phyloP scores from a whole-genome alignment of 2,329 filamentous ascomycete species.

The Pyrenophora graminea region DNA sequence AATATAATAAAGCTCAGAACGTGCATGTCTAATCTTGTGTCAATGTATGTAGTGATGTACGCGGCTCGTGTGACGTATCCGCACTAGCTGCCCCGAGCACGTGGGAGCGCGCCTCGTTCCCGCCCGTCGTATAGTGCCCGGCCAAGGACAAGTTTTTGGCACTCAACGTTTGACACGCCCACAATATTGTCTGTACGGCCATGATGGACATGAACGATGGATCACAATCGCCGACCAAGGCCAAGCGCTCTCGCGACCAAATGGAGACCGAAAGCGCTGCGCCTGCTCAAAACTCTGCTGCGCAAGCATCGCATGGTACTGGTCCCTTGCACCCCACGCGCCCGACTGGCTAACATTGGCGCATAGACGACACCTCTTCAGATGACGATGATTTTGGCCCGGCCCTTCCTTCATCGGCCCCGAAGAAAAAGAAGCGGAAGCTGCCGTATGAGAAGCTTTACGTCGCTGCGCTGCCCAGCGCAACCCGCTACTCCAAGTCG shows the following conservation, averaged over 20 bases:
- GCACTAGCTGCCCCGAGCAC: constrained; percentile 4
- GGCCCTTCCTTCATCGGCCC: constrained; percentile 77
- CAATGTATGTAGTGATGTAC: too few relatives aligned
- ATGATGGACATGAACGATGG: constrained; percentile 7
- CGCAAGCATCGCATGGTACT: constrained; percentile 20
- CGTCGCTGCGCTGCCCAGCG: constrained; percentile 83
- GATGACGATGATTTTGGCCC: constrained; percentile 89
- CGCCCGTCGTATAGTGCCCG: too few relatives aligned
- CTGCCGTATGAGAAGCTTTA: constrained; percentile 96
- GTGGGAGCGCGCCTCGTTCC: constrained; percentile 20
- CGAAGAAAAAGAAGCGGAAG: constrained; percentile 87
- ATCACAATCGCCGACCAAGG: constrained; percentile 31
- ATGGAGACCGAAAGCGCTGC: constrained; percentile 27
- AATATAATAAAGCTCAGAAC: too few relatives aligned
- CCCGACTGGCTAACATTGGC: constrained; percentile 2
- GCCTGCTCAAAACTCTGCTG: constrained; percentile 10
- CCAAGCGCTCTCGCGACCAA: constrained; percentile 32
- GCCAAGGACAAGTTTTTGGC: not conserved
- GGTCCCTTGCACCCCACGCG: constrained; percentile 1
- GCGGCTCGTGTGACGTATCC: too few relatives aligned
- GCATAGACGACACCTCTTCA: constrained; percentile 56
- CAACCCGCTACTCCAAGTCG: constrained; percentile 82
- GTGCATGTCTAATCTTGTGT: too few relatives aligned
- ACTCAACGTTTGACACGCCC: constrained; percentile 1
- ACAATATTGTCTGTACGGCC: not conserved